These are phyloP conservation scores for Talaromyces sp. DNA, from an alignment of 2,329 filamentous ascomycete species.

Conservation along the genomic window DNA sequence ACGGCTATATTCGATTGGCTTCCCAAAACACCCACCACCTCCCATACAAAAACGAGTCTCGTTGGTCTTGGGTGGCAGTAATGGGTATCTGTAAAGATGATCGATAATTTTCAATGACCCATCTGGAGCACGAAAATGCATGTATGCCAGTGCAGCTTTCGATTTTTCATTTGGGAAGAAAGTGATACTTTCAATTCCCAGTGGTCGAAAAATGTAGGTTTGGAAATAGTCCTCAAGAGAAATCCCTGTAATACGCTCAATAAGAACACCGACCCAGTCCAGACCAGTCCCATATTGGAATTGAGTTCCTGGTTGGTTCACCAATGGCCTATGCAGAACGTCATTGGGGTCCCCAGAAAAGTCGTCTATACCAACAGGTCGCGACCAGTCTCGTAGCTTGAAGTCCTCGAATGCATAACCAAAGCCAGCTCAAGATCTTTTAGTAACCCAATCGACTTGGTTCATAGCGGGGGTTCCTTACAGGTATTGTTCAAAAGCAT, in stretches of 20 bases:
- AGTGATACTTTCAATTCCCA: constrained; percentile 54
- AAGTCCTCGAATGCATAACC: constrained; percentile 61
- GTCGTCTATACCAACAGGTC: constrained; percentile 59
- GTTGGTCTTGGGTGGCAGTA: constrained; percentile 44
- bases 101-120: constrained; percentile 49
- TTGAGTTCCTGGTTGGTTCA: constrained; percentile 63
- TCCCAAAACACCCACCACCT: constrained; percentile 64
- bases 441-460: not conserved
- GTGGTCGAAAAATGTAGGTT: constrained; percentile 51
- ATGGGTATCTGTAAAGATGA: constrained; percentile 54
- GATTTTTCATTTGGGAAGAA: constrained; percentile 62
- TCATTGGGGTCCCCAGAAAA: constrained; percentile 59
- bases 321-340: constrained; percentile 56
- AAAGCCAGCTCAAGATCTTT: constrained; percentile 53
- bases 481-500: constrained; percentile 58
- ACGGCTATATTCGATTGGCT: constrained; percentile 58
- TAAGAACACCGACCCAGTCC: constrained; percentile 58
- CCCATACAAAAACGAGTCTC: constrained; percentile 60
- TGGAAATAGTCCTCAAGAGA: constrained; percentile 55
- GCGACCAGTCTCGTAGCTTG: constrained; percentile 50
- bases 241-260: constrained; percentile 51
- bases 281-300: constrained; percentile 40
- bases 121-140: constrained; percentile 57
- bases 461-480: not conserved
- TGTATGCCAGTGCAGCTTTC: constrained; percentile 58